Evolutionary conservation across 768 basidiomycete genomes (phyloP).

Genomic region (Mrakia blollopis): DNA sequence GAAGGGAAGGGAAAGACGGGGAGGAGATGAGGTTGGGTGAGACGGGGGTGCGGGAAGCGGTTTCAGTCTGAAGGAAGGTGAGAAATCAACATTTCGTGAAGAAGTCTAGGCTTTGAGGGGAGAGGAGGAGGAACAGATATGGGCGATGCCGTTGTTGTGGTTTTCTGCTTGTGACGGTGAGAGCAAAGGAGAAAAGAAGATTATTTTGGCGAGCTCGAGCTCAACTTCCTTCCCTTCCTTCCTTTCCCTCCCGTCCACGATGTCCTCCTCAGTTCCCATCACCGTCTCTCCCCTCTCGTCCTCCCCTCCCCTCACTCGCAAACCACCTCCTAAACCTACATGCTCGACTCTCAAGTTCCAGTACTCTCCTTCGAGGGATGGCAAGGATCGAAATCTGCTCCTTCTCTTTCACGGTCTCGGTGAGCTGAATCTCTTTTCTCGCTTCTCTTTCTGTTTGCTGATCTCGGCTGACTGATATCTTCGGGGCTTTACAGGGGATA

Average conservation of each 20-base stretch:
- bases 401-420: slow-evolving; percentile 82
- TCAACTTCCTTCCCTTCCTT: not conserved
- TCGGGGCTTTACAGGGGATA: slow-evolving; percentile 60
- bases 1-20: too few relatives aligned
- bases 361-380: slow-evolving; percentile 71
- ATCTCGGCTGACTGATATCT: not conserved
- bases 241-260: not conserved
- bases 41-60: too few relatives aligned
- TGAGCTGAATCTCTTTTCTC: slow-evolving; percentile 42
- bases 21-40: too few relatives aligned
- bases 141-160: too few relatives aligned
- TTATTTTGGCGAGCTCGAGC: not conserved
- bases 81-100: too few relatives aligned
- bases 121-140: too few relatives aligned
- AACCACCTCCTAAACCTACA: not conserved
- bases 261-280: slow-evolving; percentile 12
- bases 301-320: not conserved
- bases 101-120: too few relatives aligned
- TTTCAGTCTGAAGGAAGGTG: too few relatives aligned
- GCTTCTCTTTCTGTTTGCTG: not conserved
- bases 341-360: slow-evolving; percentile 47
- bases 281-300: not conserved
- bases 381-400: slow-evolving; percentile 77
- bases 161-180: too few relatives aligned
- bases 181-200: too few relatives aligned